Conservation (phyloP, 805 yeast genomes). For the Saturnispora sekii region DNA sequence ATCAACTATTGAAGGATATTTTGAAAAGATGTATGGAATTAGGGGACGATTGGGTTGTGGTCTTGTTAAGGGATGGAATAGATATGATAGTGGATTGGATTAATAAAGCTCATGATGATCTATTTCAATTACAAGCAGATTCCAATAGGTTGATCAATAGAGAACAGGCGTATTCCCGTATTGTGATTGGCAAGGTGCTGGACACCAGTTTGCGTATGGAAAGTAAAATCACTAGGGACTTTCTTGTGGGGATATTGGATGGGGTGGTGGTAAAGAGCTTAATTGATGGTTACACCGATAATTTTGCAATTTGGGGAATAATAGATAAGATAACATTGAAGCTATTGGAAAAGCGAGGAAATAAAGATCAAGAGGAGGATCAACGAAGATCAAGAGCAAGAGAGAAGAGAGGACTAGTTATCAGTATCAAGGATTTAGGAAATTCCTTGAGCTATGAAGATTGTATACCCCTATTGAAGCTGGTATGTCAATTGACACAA, state of each 20-base stretch:
- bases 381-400: background rate
- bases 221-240: slow-evolving; percentile 28
- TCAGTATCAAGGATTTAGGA: background rate
- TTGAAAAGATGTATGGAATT: slow-evolving; percentile 25
- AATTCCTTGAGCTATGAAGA: slow-evolving; percentile 5
- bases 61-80: slow-evolving; percentile 5
- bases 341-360: background rate
- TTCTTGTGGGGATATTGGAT: slow-evolving; percentile 31
- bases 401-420: background rate
- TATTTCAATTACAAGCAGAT: background rate
- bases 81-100: slow-evolving; percentile 3
- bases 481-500: background rate
- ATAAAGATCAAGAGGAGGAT: background rate
- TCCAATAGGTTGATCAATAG: slow-evolving; percentile 3
- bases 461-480: slow-evolving; percentile 7
- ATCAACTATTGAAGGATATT: slow-evolving; percentile 31
- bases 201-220: slow-evolving; percentile 26
- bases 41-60: slow-evolving; percentile 2
- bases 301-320: slow-evolving; percentile 42
- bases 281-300: slow-evolving; percentile 37
- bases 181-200: background rate
- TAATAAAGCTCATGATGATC: background rate
- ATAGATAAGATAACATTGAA: slow-evolving; percentile 17
- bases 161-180: slow-evolving; percentile 4
- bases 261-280: slow-evolving; percentile 34